Evolutionary conservation across 2,329 filamentous ascomycete species (phyloP), one percentile per base, ranked within the genome.

Genomic region (Acrodontium crateriforme): DNA sequence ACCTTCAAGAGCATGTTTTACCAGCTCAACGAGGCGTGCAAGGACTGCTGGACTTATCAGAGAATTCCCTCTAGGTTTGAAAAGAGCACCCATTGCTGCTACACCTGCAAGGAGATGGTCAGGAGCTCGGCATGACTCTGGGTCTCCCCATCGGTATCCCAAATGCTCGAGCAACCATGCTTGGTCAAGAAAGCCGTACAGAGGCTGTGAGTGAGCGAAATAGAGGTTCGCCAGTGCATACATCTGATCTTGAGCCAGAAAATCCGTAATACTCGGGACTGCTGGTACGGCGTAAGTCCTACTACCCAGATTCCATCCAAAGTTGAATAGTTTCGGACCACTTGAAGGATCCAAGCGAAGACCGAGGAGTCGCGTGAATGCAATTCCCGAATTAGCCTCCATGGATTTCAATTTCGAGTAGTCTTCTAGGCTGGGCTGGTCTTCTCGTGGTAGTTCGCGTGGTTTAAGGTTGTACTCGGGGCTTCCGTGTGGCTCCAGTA

Each of bases 381-480:
- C 65, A 0, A 68, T 63, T 0, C 66, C 67, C 1, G 67, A 71
- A 35, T 72, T 71, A 18, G 64, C 68, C 36, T 71, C 65, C 3
- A 70, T 49, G 1, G 63, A 64, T 4, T 52, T 52, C 23, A 58
- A 36, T 32, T 49, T 47, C 7, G 39, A 38, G 6, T 41, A 24
- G 20, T 51, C 47, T 29, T 51, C 46, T 10, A 36, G 25, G 14
- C 31, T 39, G 6, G 41, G 32, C 10, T 37, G 32, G 17, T 41
- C 38, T 17, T 40, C 35, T 11, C 25, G 24, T 9, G 35, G 32
- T 23, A 22, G 29, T 18, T 30, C 32, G 25, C 12, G 34, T n/a
- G n/a, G n/a, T 24, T 32, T 42, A 34, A 8, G 37, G 30, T 21
- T 39, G 32, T 31, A 38, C 32, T 7, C 17, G 18, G 14, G 18